phyloP scores from a whole-genome alignment of 140 eudicot species.

The Stevia rebaudiana region DNA sequence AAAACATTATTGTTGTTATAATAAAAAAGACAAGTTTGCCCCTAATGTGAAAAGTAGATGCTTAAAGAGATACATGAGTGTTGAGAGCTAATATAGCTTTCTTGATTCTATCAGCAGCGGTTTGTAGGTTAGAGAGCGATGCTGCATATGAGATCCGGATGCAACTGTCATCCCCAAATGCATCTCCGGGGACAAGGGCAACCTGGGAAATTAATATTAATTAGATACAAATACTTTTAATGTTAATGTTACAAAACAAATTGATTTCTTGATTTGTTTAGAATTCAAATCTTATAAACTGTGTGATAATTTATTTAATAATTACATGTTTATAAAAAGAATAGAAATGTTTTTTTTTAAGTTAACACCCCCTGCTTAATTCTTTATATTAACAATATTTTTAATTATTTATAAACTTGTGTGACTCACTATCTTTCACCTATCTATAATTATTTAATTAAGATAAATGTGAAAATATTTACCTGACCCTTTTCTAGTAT shows the following conservation, averaged over 20 bases:
- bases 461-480: conserved; percentile 6
- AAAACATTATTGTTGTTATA: background rate
- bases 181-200: conserved; percentile 96
- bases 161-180: conserved; percentile 91
- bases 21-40: background rate
- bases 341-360: no score
- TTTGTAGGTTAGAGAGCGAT: conserved; percentile 59
- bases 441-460: no score
- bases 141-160: conserved; percentile 86
- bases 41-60: background rate
- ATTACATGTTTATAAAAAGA: no score
- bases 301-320: no score
- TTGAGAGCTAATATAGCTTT: conserved; percentile 47
- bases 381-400: no score
- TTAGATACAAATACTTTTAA: background rate
- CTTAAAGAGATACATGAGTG: conserved; percentile 37
- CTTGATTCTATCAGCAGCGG: conserved; percentile 65
- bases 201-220: conserved; percentile 39
- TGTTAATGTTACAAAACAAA: background rate
- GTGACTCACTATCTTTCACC: no score
- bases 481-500: conserved; percentile 90
- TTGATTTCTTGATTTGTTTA: background rate
- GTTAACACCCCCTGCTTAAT: no score
- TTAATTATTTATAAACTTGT: no score
- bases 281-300: no score